Evolutionary conservation across 352 stramenopile genomes (phyloP).

Genomic region (Pythium coloratum): DNA sequence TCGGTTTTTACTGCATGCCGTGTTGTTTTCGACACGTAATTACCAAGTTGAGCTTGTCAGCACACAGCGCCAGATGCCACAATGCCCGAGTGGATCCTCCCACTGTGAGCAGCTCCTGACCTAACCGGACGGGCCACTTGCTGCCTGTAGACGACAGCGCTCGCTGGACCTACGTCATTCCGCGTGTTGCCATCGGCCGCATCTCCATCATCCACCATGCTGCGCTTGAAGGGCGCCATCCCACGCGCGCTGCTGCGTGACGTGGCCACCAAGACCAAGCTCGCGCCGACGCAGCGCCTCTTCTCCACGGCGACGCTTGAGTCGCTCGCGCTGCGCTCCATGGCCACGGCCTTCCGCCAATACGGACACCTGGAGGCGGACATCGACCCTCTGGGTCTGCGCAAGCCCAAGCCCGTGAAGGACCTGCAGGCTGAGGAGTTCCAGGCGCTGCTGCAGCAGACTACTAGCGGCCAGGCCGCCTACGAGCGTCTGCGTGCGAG

Average conservation of each 20-base stretch:
- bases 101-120: constrained; percentile 10
- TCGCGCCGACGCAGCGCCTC: constrained; percentile 27
- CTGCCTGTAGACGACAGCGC: constrained; percentile 18
- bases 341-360: constrained; percentile 72
- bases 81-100: constrained; percentile 10
- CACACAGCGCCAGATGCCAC: not conserved
- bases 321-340: constrained; percentile 58
- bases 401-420: constrained; percentile 34
- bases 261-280: constrained; percentile 14
- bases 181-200: not conserved
- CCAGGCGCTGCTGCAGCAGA: constrained; percentile 41
- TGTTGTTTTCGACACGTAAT: constrained; percentile 10
- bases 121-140: not conserved
- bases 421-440: constrained; percentile 52
- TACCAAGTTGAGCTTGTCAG: constrained; percentile 30
- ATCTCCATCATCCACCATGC: constrained; percentile 31
- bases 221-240: constrained; percentile 52
- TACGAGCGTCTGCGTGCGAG: constrained; percentile 58
- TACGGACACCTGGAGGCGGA: constrained; percentile 76
- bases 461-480: constrained; percentile 40
- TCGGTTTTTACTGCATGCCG: constrained; percentile 1
- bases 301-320: constrained; percentile 52
- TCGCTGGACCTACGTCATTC: not conserved
- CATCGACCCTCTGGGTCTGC: constrained; percentile 59
- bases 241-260: constrained; percentile 29